Base-by-base conservation (phyloP, 345 rosid species). In the Corchorus capsularis region DNA sequence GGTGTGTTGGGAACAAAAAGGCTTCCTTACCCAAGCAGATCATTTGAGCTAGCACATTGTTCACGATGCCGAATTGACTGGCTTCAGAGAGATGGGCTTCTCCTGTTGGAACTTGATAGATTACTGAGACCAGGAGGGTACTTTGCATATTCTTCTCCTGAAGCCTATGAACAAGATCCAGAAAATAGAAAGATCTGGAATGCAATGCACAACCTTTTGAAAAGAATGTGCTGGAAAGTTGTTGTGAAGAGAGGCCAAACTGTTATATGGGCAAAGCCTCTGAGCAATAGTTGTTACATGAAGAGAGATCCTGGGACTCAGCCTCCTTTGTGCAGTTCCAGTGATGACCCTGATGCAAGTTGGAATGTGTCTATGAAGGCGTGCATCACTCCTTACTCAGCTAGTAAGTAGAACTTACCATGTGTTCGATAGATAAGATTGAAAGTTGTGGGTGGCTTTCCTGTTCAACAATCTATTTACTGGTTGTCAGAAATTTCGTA, bases 41-140 rank as follows among this genome's bases (percentile, higher is more conserved):
- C 98, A n/a, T 96, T 93, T 86, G 99, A 96, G 75, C 83, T 96
- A 64, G 98, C 93, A 77, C 99, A 96, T 82, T 96, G 99, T 80
- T 96, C 99, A 19, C 83, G 98, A 75, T 96, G 99, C 78, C 84
- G 99, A 60, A 96, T 96, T 75, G 99, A 96, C 84, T 96, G 99
- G 99, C 97, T 92, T 78, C 97, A 93, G 78, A 89, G 98, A 85
- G 94, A 92, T 82, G 99, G 99, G 76, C 84, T 96, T 75, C 93
- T 96, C 79, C 78, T 96, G 54, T 74, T 96, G 73, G 99, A 96
- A 79, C 96, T 96, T 37, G 99, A 96, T 83, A 91, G 99, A 81
- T 71, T 96, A 71, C 89, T 96, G 68, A 91, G 99, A 80, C 99
- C 99, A 4, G 98, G 99, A 56, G 99, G 99, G 45, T 92, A 92